A percentile compares a stretch with the other conserved stretches of the same genome.
These are phyloP conservation scores for Climacium dendroides DNA, from an alignment of 225 moss, liverwort and hornwort species.

Conservation along the genomic window DNA sequence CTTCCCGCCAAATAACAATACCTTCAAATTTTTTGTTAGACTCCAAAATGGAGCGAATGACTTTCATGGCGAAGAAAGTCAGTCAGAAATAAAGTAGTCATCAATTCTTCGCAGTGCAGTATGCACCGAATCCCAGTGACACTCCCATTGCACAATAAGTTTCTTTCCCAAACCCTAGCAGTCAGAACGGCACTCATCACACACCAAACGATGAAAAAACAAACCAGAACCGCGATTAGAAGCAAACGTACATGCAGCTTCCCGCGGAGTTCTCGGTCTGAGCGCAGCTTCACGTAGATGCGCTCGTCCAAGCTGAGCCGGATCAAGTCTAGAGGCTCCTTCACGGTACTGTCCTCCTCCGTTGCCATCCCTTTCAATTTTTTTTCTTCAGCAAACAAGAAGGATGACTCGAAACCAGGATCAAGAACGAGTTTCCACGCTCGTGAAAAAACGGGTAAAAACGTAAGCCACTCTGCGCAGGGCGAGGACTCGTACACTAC, in stretches of 20 bases:
- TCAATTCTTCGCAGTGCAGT: background rate
- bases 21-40: background rate
- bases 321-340: constrained; percentile 95
- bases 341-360: constrained; percentile 94
- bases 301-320: constrained; percentile 95
- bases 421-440: background rate
- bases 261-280: constrained; percentile 96
- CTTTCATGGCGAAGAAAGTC: background rate
- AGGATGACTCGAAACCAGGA: background rate
- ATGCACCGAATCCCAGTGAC: background rate
- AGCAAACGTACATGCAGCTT: constrained; percentile 60
- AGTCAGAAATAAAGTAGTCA: background rate
- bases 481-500: background rate
- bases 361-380: constrained; percentile 29
- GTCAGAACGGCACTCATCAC: background rate
- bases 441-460: background rate
- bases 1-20: background rate
- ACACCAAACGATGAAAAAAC: background rate
- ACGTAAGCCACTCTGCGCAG: too few species aligned
- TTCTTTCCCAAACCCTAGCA: background rate
- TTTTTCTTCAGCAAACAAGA: background rate
- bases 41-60: background rate
- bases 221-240: background rate
- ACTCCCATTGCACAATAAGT: background rate
- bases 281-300: constrained; percentile 95